Evolutionary conservation across 805 yeast genomes (phyloP).

Genomic region (Grigorovia humatica): DNA sequence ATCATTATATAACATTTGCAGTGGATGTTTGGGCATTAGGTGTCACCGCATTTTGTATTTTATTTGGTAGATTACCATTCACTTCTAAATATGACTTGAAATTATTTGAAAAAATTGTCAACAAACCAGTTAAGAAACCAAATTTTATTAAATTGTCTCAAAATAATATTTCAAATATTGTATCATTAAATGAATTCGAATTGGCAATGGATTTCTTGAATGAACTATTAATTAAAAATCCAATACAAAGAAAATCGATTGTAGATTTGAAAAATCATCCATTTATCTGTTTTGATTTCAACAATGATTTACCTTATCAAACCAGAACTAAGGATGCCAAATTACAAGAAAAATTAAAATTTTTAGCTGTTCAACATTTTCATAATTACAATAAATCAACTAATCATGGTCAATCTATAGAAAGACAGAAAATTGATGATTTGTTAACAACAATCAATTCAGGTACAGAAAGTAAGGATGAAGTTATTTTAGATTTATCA

Average conservation of each 20-base stretch:
- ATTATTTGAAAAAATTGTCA: constrained; percentile 70
- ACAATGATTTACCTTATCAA: constrained; percentile 9
- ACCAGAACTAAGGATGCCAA: constrained; percentile 12
- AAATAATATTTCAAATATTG: constrained; percentile 23
- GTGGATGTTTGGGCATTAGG: constrained; percentile 98
- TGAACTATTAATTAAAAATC: constrained; percentile 59
- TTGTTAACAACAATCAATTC: background rate
- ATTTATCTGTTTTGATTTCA: constrained; percentile 42
- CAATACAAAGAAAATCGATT: constrained; percentile 56
- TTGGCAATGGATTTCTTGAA: constrained; percentile 45
- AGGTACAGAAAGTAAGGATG: background rate
- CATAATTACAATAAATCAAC: background rate
- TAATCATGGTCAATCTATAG: background rate
- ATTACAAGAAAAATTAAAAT: constrained; percentile 9
- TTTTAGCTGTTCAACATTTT: constrained; percentile 8
- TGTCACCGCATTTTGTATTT: constrained; percentile 75
- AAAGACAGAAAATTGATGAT: background rate
- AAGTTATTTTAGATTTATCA: background rate
- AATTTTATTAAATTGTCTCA: constrained; percentile 19
- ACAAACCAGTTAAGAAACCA: constrained; percentile 52
- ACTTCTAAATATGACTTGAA: constrained; percentile 62
- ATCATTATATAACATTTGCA: constrained; percentile 48
- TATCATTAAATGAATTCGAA: constrained; percentile 36
- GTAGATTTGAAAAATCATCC: constrained; percentile 67
- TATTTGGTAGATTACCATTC: constrained; percentile 86